phyloP scores from a whole-genome alignment of 257 asterid species.

The Fraxinus americana region DNA sequence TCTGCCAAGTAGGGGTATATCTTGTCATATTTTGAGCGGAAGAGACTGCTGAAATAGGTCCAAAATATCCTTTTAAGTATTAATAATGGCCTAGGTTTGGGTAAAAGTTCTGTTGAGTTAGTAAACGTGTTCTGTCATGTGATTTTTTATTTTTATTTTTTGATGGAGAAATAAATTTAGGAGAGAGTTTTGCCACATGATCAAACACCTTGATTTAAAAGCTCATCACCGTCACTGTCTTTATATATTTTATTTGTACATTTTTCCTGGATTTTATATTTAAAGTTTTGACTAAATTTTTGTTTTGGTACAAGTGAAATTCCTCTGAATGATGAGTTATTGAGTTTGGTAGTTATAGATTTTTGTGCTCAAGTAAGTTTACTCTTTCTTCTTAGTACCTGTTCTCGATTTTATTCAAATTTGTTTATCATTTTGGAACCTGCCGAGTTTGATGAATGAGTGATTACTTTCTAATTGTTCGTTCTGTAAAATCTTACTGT shows the following conservation, averaged over 20 bases:
- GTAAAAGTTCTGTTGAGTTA: background rate
- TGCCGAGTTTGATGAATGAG: slow-evolving; percentile 5
- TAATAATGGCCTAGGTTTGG: background rate
- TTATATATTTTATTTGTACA: background rate
- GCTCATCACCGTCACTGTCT: background rate
- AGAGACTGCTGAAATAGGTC: background rate
- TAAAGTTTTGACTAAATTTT: background rate
- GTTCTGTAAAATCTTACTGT: background rate
- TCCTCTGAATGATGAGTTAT: background rate
- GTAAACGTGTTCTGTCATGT: background rate
- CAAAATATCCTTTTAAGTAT: background rate
- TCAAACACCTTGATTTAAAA: background rate
- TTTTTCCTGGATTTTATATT: background rate
- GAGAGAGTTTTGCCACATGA: background rate
- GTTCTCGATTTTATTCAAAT: background rate
- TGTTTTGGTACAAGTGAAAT: background rate
- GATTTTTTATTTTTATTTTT: background rate
- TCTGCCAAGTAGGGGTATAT: background rate
- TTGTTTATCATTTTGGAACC: background rate
- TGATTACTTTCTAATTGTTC: background rate
- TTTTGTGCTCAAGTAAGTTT: background rate
- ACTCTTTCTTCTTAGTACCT: background rate
- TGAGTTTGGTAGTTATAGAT: background rate
- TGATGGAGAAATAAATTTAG: background rate
- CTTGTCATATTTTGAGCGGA: background rate